These are phyloP conservation scores for Obelidium mucronatum DNA, from an alignment of 192 early-diverging fungal species.

Conservation along the genomic window DNA sequence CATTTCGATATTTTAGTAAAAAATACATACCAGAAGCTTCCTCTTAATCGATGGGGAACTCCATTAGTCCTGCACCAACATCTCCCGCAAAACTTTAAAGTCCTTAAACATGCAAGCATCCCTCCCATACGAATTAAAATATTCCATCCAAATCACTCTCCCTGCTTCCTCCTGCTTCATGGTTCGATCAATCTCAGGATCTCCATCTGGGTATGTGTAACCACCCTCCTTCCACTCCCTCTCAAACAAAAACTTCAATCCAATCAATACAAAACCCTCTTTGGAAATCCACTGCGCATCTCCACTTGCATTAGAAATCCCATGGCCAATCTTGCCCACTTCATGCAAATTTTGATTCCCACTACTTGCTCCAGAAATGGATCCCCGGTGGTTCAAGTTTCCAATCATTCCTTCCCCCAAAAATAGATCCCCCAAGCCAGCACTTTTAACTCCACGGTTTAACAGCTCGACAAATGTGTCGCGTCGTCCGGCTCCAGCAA, in stretches of 20 bases:
- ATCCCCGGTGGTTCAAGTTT: neutral
- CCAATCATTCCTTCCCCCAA: neutral
- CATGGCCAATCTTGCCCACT: neutral
- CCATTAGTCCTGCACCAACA: conserved; percentile 56
- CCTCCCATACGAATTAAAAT: conserved; percentile 55
- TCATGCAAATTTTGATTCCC: neutral
- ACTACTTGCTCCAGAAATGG: neutral
- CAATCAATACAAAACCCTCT: conserved; percentile 41
- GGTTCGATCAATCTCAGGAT: conserved; percentile 22
- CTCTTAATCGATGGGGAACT: conserved; percentile 53
- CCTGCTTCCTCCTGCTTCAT: conserved; percentile 21
- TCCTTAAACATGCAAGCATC: conserved; percentile 64
- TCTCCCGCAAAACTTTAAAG: conserved; percentile 50
- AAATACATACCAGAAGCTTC: conserved; percentile 57
- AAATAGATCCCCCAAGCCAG: neutral
- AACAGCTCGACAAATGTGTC: conserved; percentile 24
- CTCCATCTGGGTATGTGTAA: conserved; percentile 27
- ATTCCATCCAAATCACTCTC: conserved; percentile 48
- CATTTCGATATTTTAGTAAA: neutral
- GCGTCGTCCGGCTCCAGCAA: conserved; percentile 16
- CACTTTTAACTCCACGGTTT: conserved; percentile 3
- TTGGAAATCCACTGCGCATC: conserved; percentile 27
- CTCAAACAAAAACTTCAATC: conserved; percentile 55
- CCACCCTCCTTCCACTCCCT: conserved; percentile 36
- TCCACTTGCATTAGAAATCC: neutral